Evolutionary conservation across 441 rosid species (phyloP), one percentile per base, ranked within the genome.

Genomic region (Croton setiger): DNA sequence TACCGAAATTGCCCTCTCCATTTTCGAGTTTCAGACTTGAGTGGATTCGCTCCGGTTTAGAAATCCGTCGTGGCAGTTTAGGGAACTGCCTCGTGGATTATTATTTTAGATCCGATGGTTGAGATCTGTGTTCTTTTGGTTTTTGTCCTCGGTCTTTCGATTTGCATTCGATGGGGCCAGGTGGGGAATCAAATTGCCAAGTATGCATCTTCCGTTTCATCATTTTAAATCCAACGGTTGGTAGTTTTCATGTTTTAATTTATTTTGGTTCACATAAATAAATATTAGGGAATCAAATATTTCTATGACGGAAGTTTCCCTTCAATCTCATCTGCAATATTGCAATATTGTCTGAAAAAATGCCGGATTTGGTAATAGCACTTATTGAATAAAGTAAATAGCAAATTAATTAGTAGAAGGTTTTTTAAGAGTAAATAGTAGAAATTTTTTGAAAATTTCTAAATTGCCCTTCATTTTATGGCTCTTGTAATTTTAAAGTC

Each of bases 1-100:
- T 63, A 69, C 78, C 41, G 10, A 36, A 12, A 21, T 18, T 69
- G 31, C 68, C 80, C 37, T 21, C 41, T 49, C 14, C 52, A 2
- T 13, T 27, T 36, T 52, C 57, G 3, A 33, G 58, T 58, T 47
- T 4, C 33, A 7, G 33, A 27, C 31, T 31, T 23, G 41, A 17
- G 0, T 4, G 60, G 61, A 61, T 60, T 49, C 65, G 21, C 39
- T 14, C 51, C 52, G 52, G 64, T 49, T 33, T 27, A 5, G 13
- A 20, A 20, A 11, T 27, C 58, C 21, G 23, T 3, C 20, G 66
- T 58, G 52, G 51, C 59, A 21, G 31, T 18, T 15, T 11, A 4
- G 21, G 5, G 2, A 1, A 4, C 6, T 35, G 66, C 54, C 69
- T 3, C 69, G 63, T 63, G 35, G 20, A 15, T 20, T 4, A 0